Base-by-base conservation (phyloP, 2,329 filamentous ascomycete species). In the Epichloe amarillans region DNA sequence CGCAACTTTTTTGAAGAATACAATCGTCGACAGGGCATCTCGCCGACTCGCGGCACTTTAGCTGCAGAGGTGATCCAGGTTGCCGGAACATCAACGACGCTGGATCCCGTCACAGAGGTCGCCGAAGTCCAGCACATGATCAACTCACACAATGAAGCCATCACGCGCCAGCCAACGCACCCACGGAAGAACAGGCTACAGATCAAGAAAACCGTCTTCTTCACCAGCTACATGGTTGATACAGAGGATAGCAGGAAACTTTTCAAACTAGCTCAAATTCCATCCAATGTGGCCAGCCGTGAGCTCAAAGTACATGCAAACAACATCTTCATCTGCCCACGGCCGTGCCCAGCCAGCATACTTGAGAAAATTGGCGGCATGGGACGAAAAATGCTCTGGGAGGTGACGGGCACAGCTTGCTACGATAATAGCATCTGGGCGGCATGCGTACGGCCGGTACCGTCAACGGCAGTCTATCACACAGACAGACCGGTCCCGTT, bases 401-500 rank as follows among this genome's bases (percentile, higher is more conserved):
- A 87, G 64, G 83, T 95, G 4, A 86, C 82, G 0, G 88, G 83
- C 38, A 80, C 84, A 5, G 88, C 82, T 0, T 80, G 77, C 57
- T 82, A 80, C 57, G 85, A 95, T 53, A 83, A 89, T 64, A 84
- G 79, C 58, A 77, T 97, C 39, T 98, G 91, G 90, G 93, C 91
- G 5, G 88, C 84, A 15, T 77, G 82, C 42, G 79, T 96, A 11
- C 76, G 80, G 35, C 88, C 93, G 1, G 75, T 90, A 0, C 81
- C 83, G 0, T 70, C 79, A 15, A 78, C 76, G 0, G 79, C 83
- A 39, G 76, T 74, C 44, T 83, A 82, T 57, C 85, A 93, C 68
- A 90, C 88, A 0, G 88, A 95, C 56, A 90, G 89, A 60, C 75
- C 79, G 1, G 77, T 76, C 0, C 89, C 90, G 0, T 77, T 88